Evolutionary conservation across 31 red algal species (phyloP), one percentile per base, ranked within the genome.

Genomic region (Asparagopsis taxiformis): DNA sequence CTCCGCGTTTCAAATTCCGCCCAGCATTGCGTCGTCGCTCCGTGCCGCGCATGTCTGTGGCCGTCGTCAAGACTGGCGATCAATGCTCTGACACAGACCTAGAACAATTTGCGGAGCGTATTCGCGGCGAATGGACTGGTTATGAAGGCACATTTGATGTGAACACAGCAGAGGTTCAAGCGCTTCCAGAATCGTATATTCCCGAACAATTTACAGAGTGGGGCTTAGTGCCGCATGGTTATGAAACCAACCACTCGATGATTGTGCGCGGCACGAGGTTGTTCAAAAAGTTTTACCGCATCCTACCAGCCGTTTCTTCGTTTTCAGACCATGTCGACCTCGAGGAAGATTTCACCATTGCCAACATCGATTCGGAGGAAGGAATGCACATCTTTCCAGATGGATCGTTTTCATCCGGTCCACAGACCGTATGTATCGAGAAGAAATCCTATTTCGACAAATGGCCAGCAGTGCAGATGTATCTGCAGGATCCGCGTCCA

Each of bases 121-220:
- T 81, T 29, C 34, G 38, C 15, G 88, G 88, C 24, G 88, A 92
- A 48, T 92, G 77, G 76, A 63, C 63, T 2, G 88, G 88, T 2
- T 85, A 85, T 62, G 88, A 92, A 41, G 70, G 52, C 36, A 59
- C 55, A 17, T 92, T 92, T 54, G 21, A 70, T 51, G n/a, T 32
- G 1, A 16, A 35, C 0, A 82, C 77, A 2, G 88, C 79, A 2
- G 20, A 35, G 26, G 16, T 58, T 16, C 29, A 49, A 32, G 43
- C 77, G 1, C 55, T 91, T 33, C 77, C 70, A 2, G 76, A 81
- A 51, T 76, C 51, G 54, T 80, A 91, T 50, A 74, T 94, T 10
- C 91, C 91, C 2, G 91, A 90, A 0, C 63, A 76, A 58, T 94
- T 94, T 56, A 15, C 59, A 2, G 72, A 94, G 17, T 88, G 80